Conservation (phyloP, 345 rosid genomes). For the Angophora floribunda region DNA sequence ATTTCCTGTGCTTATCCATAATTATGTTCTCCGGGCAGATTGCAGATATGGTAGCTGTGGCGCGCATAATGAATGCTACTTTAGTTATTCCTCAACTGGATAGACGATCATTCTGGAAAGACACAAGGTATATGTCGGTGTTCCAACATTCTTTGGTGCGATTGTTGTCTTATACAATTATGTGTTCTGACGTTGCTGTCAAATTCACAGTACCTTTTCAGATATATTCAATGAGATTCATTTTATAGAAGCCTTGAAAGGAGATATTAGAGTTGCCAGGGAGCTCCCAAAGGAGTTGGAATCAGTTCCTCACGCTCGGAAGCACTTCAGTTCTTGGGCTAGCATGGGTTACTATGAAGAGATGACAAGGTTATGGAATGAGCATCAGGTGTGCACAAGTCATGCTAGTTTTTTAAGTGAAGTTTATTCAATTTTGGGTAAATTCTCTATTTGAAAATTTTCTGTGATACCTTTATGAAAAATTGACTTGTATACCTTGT, state of each 20-base stretch:
- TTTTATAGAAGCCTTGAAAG: constrained; percentile 48
- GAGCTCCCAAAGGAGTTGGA: constrained; percentile 73
- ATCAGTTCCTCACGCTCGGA: constrained; percentile 67
- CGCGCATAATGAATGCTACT: constrained; percentile 85
- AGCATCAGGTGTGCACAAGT: constrained; percentile 36
- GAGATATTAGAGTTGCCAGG: constrained; percentile 62
- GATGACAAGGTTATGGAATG: constrained; percentile 63
- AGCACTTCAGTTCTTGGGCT: constrained; percentile 89
- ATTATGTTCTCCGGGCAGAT: constrained; percentile 26
- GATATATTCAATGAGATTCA: constrained; percentile 76
- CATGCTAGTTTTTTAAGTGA: neutral
- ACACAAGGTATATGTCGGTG: constrained; percentile 48
- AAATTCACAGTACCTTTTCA: constrained; percentile 46
- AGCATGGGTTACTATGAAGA: constrained; percentile 74
- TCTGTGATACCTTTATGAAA: neutral
- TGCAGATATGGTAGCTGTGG: constrained; percentile 90
- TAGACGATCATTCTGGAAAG: constrained; percentile 89
- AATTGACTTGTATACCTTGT: neutral
- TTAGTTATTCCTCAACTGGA: constrained; percentile 87
- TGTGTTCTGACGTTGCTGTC: neutral
- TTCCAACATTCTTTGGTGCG: neutral
- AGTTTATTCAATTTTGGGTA: neutral
- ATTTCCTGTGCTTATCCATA: neutral
- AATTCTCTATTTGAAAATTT: neutral
- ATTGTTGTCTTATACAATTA: neutral